Conservation (phyloP, 345 rosid species). For the Citrus sinensis region DNA sequence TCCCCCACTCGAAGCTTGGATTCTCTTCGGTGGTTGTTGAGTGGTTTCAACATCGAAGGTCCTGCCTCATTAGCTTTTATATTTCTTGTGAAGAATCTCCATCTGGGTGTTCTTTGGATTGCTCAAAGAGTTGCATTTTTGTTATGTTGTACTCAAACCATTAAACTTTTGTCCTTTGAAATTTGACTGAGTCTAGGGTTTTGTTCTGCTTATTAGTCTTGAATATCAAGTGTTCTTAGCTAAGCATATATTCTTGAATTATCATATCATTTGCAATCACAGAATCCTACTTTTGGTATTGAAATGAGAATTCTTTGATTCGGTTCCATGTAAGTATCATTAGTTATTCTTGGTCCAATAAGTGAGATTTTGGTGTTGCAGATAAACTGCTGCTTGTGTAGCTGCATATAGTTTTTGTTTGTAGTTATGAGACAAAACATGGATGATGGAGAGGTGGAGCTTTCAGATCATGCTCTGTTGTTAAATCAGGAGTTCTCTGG, state of each 20-base stretch:
- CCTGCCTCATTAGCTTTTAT: slow-evolving; percentile 9
- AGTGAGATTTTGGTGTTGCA: slow-evolving; percentile 5
- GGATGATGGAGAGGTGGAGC: slow-evolving; percentile 47
- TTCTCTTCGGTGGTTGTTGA: background rate
- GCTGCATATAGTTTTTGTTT: background rate
- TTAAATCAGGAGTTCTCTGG: slow-evolving; percentile 23
- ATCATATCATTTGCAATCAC: background rate
- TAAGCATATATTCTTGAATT: slow-evolving; percentile 29
- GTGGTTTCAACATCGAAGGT: slow-evolving; percentile 4
- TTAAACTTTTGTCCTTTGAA: background rate
- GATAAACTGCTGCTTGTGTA: slow-evolving; percentile 6
- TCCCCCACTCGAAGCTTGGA: background rate
- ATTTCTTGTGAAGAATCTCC: slow-evolving; percentile 16
- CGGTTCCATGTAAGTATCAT: background rate
- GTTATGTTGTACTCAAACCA: background rate
- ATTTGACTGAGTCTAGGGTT: slow-evolving; percentile 7
- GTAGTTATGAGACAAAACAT: slow-evolving; percentile 19
- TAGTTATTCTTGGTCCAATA: background rate
- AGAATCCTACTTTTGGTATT: slow-evolving; percentile 7
- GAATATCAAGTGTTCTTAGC: slow-evolving; percentile 7
- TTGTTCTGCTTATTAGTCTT: slow-evolving; percentile 1
- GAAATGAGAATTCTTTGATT: background rate
- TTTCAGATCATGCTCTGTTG: slow-evolving; percentile 28
- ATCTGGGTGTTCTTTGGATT: slow-evolving; percentile 33
- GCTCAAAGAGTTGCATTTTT: slow-evolving; percentile 8